Base-by-base conservation (phyloP, 345 rosid species). In the Bruguiera sexangula region DNA sequence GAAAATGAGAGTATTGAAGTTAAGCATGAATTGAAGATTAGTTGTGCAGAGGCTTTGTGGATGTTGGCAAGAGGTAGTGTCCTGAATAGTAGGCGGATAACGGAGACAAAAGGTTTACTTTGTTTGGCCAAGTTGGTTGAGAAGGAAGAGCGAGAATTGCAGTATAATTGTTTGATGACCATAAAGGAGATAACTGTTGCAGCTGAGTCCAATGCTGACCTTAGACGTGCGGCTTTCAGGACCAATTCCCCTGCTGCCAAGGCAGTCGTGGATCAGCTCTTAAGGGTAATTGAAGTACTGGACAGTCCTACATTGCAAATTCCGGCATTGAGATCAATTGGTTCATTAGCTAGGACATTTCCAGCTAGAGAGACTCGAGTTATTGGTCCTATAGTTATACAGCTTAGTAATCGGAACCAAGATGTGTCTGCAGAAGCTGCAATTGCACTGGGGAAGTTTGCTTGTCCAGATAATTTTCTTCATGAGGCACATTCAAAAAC, bases 71-170 rank as follows among this genome's bases (percentile, higher is more conserved):
- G 79, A 62, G 91, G 80, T 60, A 94, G 89, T 69, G 83, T 89
- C 21, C 69, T 80, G 1, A 94, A 94, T 68, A 85, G 97, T 76
- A 81, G 76, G 84, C 84, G 85, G 70, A 87, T 94, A 46, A 83
- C 97, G 0, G 98, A 94, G 77, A 94, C 98, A 0, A 94, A 91
- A 78, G 98, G 98, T 24, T 73, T 94, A 78, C 97, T 94, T 73
- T 83, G 96, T 74, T 80, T 94, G 75, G 98, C 97, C 0, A 94
- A 89, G 76, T 78, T 91, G 69, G 89, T 94, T 1, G 97, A 91
- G 67, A 87, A 66, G 26, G 96, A 85, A 73, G 76, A 66, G 7
- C 95, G 90, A 19, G 88, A 88, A 22, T 76, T 94, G 76, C 96
- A 81, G 53, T 85, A 69, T 58, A 91, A 93, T 77, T 91, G 96